Evolutionary conservation across 176 grass and related monocot species (phyloP), one percentile per base, ranked within the genome.

Genomic region (Ananas comosus): DNA sequence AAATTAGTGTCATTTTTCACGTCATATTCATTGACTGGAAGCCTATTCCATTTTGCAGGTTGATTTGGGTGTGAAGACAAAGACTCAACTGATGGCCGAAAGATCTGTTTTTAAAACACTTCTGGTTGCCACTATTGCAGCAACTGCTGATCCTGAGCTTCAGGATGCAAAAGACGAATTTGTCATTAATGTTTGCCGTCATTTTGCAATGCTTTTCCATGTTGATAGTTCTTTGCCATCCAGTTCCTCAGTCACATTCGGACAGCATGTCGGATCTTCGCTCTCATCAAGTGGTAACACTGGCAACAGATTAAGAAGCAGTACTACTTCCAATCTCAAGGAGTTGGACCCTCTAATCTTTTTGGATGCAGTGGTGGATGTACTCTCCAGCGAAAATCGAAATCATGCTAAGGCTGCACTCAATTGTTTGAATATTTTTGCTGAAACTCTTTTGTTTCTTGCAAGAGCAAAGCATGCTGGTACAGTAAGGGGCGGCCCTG

Each of bases 141-240:
- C 89, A 66, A 83, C 80, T 85, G 80, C 94, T 64, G 94, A 99
- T 64, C 52, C 80, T 58, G 80, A 68, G 53, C 89, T 93, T 71
- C 78, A 90, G 24, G 94, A 99, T 48, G 78, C 83, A 58, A 99
- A 88, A 69, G 85, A 91, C 75, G 90, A 99, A 67, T 99, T 91
- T 86, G 79, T 87, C 81, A 68, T 87, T 2, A 83, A 99, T 77
- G 72, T 99, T 56, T 99, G 89, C 72, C 84, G 78, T 16, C 94
- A 99, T 85, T 99, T 99, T 86, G 94, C 94, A 64, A 89, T 93
- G 85, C 84, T 99, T 83, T 99, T 93, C 71, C 94, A 99, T 88
- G 79, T 89, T 51, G 84, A 99, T 68, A 80, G 70, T 48, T 79
- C 33, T 42, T 42, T 89, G 59, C 86, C 85, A 9, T 72, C 74